Base-by-base conservation (phyloP, 2,329 filamentous ascomycete genomes). In the Talaromyces rugulosus region DNA sequence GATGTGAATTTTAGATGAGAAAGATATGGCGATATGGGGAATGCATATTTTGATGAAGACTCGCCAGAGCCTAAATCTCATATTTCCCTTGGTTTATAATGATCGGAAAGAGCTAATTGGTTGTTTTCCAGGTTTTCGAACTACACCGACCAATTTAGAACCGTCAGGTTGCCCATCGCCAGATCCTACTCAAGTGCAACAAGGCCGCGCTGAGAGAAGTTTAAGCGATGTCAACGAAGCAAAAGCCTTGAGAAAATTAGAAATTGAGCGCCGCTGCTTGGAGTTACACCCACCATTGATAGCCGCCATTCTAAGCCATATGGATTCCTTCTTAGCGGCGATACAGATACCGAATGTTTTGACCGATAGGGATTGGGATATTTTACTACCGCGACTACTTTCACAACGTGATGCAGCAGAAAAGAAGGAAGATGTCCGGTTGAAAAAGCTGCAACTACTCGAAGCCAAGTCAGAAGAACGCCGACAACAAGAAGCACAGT, bases 301-400 rank as follows among this genome's bases (percentile, higher is more conserved):
- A 56, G 76, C 86, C 44, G 82, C 81, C 66, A 80, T 90, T 50
- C 79, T 93, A 62, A 82, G 83, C 60, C 87, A 89, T 69, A 90
- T 92, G 74, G 83, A 89, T 54, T 87, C 89, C 1, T 94, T 92
- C 72, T 85, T 89, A 70, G 89, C 88, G 42, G 87, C 90, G 33
- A 83, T 90, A 53, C 85, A 90, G 65, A 89, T 91, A 42, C 84
- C 85, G 9, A 82, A 84, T 28, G 87, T 87, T 23, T 78, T 94
- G 67, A 87, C 85, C 65, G 88, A 92, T 63, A 78, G 81, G 60
- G 85, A 87, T 3, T 94, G 90, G 90, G 83, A 85, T 57, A 76
- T 88, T 58, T 79, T 93, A 40, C 86, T 87, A 67, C 86, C 87
- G 56, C 86, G 87, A 63, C 78, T 94, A 14, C 74, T 90, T 36